Evolutionary conservation across 1,139 yeast species (phyloP), one percentile per base, ranked within the genome.

Genomic region (Kluyveromyces marxianus): DNA sequence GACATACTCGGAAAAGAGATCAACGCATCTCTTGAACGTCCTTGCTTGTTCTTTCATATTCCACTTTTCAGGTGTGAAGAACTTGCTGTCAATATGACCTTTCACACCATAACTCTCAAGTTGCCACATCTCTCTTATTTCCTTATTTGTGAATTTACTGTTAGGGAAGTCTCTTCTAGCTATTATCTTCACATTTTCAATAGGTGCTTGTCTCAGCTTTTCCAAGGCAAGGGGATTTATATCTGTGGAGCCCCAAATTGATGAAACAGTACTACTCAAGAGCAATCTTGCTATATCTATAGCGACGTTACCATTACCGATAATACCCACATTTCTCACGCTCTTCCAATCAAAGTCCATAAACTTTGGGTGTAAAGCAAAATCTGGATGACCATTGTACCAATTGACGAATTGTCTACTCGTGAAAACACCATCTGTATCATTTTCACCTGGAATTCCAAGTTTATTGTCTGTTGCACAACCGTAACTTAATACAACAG

Each of bases 251-350:
- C 69, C 54, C 87, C 88, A 82, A 2, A 58, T 44, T 50, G 81
- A 77, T 4, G 68, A 67, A 0, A 71, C 64, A 2, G 73, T 71
- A 29, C 80, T 78, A 8, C 82, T 79, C 48, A 90, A 66, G 35
- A 92, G 69, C 2, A 92, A 71, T 45, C 99, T 69, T 1, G 96
- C 90, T 6, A 92, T 81, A 62, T 92, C 99, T 49, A 92, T 68
- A 0, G 98, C 96, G n/a, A 92, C 99, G 60, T 92, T 92, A 37
- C 99, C 99, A 62, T 90, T 90, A 3, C 99, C 99, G n/a, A 92
- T 75, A 39, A 92, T 81, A 1, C 84, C 79, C 1, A 89, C 96
- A 40, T 75, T 71, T 50, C 76, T 75, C 1, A 83, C 80, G 36
- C 74, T 68, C 7, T 75, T 41, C 77, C 55, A 92, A 69, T 67